Conservation (phyloP, 2,329 filamentous ascomycete genomes). For the Aureobasidium sp. region DNA sequence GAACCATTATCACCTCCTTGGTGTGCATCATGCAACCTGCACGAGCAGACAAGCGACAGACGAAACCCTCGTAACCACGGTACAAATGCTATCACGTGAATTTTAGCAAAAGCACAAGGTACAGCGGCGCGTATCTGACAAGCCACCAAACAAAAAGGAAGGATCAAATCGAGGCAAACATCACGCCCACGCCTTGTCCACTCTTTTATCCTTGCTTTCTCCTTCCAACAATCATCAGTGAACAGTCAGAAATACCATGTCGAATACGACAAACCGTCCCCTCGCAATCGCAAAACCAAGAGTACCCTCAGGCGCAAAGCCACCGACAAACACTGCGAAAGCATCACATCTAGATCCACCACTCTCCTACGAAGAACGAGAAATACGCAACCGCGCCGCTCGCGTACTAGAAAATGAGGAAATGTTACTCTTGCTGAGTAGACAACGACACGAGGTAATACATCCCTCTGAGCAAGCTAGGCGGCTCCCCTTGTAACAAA, state of each 20-base stretch:
- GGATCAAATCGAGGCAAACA: background rate
- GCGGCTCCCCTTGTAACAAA: too few species aligned
- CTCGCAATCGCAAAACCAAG: background rate
- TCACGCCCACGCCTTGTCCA: too few species aligned
- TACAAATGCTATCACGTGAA: background rate
- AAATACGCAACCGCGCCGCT: background rate
- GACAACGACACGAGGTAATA: constrained; percentile 1
- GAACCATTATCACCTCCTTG: too few species aligned
- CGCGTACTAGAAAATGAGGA: background rate
- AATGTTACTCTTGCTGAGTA: background rate
- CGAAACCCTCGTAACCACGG: background rate
- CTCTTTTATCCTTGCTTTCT: too few species aligned
- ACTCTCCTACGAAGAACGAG: background rate
- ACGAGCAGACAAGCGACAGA: background rate
- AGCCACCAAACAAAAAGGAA: background rate
- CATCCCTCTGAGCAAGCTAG: too few species aligned
- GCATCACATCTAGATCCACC: background rate
- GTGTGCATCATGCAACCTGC: background rate
- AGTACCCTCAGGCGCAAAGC: background rate
- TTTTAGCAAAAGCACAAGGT: background rate
- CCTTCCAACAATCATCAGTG: background rate
- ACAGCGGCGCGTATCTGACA: background rate
- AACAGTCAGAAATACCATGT: background rate
- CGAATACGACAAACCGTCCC: background rate
- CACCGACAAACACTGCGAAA: background rate